Base-by-base conservation (phyloP, 1,139 yeast species). In the Barnettozyma hawaiiensis region DNA sequence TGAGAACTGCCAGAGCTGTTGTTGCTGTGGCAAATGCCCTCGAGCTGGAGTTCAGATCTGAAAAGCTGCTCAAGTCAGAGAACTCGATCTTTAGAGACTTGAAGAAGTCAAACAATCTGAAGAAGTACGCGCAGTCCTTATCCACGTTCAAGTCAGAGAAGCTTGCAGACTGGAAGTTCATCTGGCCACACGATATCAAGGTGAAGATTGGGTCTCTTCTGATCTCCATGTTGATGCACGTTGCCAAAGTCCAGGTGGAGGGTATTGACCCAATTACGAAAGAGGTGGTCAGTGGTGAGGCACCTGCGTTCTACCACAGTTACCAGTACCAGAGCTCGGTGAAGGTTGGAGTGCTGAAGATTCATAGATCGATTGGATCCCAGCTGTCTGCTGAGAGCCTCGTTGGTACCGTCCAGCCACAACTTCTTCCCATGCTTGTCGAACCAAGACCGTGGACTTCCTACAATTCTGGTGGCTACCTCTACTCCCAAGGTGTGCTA, bases 221-320 rank as follows among this genome's bases (percentile, higher is more conserved):
- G 45, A 72, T 85, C 11, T 80, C 96, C 1, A 70, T 83, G 52
- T 65, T 92, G 44, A 70, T 92, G 58, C 84, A 85, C 54, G 87
- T 85, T 23, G 96, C 97, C 5, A 82, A 79, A 54, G 84, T 92
- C 8, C 74, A 78, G 14, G 96, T 89, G 3, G 68, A 69, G 41
- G 96, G 89, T 39, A 71, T 66, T 2, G 96, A 89, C 58, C 96
- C 96, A 2, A 71, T 78, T 3, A 81, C 94, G 0, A 85, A 86
- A 12, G 67, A 76, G 41, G 61, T 62, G 2, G 82, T 85, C 20
- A 65, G 66, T 34, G 95, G 92, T 26, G 69, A 74, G 37, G 92
- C 89, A 9, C 97, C 97, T 1, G 98, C 97, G 1, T 84, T 94
- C 60, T 83, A 81, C 50, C 97, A 92, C 59, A 76, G 87, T 3